Evolutionary conservation across 2,329 filamentous ascomycete species (phyloP), one percentile per base, ranked within the genome.

Genomic region (Cryphonectria japonica): DNA sequence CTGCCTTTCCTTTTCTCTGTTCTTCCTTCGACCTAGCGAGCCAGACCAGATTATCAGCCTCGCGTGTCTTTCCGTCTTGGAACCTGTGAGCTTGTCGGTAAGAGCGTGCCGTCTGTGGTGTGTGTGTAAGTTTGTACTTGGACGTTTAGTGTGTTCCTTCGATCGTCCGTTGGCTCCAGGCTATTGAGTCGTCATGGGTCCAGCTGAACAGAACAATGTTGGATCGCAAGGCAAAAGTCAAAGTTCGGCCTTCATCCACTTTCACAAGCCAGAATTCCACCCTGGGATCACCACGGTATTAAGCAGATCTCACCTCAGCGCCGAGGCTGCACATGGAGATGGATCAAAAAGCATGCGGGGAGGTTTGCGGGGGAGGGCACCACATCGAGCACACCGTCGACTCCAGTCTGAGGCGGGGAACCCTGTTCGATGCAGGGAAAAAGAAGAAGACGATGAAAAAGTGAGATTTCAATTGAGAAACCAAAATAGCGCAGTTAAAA

Each of bases 241-340:
- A 61, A 61, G 43, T 46, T 68, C 34, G 46, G 34, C 14, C 29
- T 3, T 50, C 29, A 34, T 46, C 22, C 52, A 71, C 71, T 71
- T 71, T 71, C 71, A 72, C 71, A 72, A 72, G 71, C 71, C 61
- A 71, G 37, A 69, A 3, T 9, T 41, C 14, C 19, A 19, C 37
- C n/a, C 41, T 71, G 69, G 57, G 62, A 50, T 69, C 66, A 43
- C 41, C 62, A 16, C 39, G 16, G 66, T 71, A 71, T 71, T 65
- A 69, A 67, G 57, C 64, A 66, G 69, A 71, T 66, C 63, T 66
- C 39, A 29, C 54, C 62, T 61, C 52, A 57, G 62, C 69, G 61
- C 71, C 71, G 69, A 71, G 71, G 71, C 68, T 66, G 61, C 63
- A 59, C n/a, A n/a, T 29, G 26, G 22, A 61, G 46, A 39, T 13